Evolutionary conservation across 768 basidiomycete genomes (phyloP), one percentile per base, ranked within the genome.

Genomic region (Lactifluus volemus): DNA sequence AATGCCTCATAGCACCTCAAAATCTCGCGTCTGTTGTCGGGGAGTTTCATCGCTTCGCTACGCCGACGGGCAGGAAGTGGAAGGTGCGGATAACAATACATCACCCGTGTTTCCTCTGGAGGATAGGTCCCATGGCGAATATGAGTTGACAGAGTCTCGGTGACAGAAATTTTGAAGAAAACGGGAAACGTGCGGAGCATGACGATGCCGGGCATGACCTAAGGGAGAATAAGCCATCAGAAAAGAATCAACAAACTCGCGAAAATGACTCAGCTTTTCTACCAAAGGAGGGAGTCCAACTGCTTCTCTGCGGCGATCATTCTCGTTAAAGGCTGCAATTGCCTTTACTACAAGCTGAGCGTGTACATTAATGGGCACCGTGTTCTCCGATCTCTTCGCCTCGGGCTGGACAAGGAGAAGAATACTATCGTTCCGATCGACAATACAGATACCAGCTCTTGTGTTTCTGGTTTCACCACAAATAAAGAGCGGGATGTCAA

Each of bases 31-130:
- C 67, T 61, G 56, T 59, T 64, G 15, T 64, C 60, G 4, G 65
- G 41, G 30, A 67, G 64, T 15, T 61, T 58, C 68, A 67, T 68
- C 10, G 67, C 67, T 44, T 60, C 60, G 42, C 61, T 64, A 14
- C n/a, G 41, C 34, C 57, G 60, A 30, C 45, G 55, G 54, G 14
- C 34, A 17, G 59, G 62, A 47, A 60, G 51, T 32, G 67, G 57
- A 29, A 68, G 55, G 5, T 25, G 50, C 2, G 69, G 68, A 19
- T 44, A 19, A 21, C 34, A 53, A 45, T 34, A 44, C 3, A 51
- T 44, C 4, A 59, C 52, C 0, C 10, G 39, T 2, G 52, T 53
- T 36, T 47, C 45, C 34, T 6, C 34, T 36, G 34, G 55, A 48
- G 55, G 55, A 38, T 48, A 55, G 34, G 55, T 48, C 32, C 55